Evolutionary conservation across 202 grass and related monocot genomes (phyloP).

Genomic region (Panicum hallii): DNA sequence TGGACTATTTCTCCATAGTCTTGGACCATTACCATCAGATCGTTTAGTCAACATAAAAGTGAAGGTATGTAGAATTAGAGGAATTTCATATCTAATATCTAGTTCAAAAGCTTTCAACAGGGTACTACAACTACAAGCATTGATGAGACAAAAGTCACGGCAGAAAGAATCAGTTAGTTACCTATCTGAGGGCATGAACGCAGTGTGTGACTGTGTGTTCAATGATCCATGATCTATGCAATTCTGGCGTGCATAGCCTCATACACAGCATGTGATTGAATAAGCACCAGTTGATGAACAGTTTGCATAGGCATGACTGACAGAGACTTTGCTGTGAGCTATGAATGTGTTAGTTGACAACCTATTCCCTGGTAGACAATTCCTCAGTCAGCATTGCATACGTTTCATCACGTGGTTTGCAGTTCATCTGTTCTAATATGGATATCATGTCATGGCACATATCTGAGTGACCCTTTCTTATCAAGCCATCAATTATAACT

Average conservation of each 20-base stretch:
- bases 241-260: neutral
- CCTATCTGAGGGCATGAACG: constrained; percentile 23
- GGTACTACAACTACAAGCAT: neutral
- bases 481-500: constrained; percentile 63
- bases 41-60: constrained; percentile 4
- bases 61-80: constrained; percentile 1
- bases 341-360: neutral
- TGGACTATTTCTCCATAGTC: neutral
- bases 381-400: constrained; percentile 59
- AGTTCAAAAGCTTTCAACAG: constrained; percentile 4
- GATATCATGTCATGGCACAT: constrained; percentile 48
- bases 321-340: neutral
- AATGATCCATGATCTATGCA: constrained; percentile 24
- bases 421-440: constrained; percentile 55
- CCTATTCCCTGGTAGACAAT: constrained; percentile 39
- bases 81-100: constrained; percentile 14
- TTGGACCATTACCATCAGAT: neutral
- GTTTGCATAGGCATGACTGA: constrained; percentile 16
- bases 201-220: neutral
- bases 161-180: constrained; percentile 25
- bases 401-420: constrained; percentile 56
- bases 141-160: constrained; percentile 1
- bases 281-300: constrained; percentile 3
- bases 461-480: constrained; percentile 52
- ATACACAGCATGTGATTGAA: constrained; percentile 7